These are phyloP conservation scores for Lepidium didymum DNA, from an alignment of 345 rosid genomes.

Conservation along the genomic window DNA sequence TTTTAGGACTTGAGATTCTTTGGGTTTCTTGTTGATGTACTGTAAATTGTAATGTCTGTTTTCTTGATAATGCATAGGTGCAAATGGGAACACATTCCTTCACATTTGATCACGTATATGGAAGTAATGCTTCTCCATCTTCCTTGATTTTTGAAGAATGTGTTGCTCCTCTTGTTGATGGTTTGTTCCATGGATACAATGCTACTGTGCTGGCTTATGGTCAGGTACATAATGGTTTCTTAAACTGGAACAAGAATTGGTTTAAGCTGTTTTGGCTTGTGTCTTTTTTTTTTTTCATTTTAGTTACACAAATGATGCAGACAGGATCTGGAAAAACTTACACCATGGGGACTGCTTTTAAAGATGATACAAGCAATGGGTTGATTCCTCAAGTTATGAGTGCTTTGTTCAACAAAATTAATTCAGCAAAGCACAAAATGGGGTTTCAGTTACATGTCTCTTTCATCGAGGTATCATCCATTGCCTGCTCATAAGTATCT, in stretches of 20 bases:
- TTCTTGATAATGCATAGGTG: conserved; percentile 41
- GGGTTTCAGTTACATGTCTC: conserved; percentile 74
- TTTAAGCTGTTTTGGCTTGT: not conserved
- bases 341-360: conserved; percentile 80
- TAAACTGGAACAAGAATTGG: not conserved
- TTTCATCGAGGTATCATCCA: conserved; percentile 59
- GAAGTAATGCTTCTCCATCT: conserved; percentile 49
- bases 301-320: conserved; percentile 35
- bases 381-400: conserved; percentile 73
- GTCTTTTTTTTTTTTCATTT: not conserved
- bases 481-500: not conserved
- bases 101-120: conserved; percentile 80
- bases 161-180: conserved; percentile 62
- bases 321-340: conserved; percentile 87
- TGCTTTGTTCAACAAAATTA: conserved; percentile 55
- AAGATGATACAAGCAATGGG: conserved; percentile 51
- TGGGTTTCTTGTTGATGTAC: not conserved
- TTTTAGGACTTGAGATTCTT: not conserved
- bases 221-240: conserved; percentile 42
- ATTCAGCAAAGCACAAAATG: conserved; percentile 42
- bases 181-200: conserved; percentile 76
- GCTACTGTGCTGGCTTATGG: conserved; percentile 89
- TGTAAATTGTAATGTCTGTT: not conserved
- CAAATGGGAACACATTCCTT: conserved; percentile 72
- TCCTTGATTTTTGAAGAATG: conserved; percentile 66